Evolutionary conservation across 208 protist species (phyloP).

Genomic region (Trypanosoma avium): DNA sequence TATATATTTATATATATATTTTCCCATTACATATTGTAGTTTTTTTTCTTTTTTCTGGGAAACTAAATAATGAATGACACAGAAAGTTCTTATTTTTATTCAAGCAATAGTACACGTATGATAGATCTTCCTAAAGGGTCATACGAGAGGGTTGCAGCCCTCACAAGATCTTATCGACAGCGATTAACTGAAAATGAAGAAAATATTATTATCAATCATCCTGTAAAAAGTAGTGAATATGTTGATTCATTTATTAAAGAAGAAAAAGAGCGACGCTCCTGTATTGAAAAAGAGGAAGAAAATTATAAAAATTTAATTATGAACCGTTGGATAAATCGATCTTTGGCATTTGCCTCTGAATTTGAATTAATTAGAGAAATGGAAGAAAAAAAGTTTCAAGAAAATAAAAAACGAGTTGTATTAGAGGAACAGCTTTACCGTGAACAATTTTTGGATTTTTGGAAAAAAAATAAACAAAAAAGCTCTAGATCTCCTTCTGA

Average conservation of each 20-base stretch:
- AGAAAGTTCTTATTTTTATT: background rate
- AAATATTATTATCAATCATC: background rate
- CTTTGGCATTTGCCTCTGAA: background rate
- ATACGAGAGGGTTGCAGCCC: constrained; percentile 17
- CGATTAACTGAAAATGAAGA: background rate
- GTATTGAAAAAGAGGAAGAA: constrained; percentile 16
- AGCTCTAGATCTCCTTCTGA: background rate
- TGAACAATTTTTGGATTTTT: constrained; percentile 27
- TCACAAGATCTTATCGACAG: constrained; percentile 13
- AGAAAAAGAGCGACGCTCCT: background rate
- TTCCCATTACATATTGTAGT: too few relatives aligned
- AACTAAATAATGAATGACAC: background rate
- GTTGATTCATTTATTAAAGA: background rate
- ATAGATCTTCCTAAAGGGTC: constrained; percentile 13
- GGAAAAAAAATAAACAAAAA: constrained; percentile 12
- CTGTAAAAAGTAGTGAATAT: background rate
- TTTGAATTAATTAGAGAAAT: background rate
- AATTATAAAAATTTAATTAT: background rate
- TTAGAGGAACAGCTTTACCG: constrained; percentile 26
- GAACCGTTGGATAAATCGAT: constrained; percentile 8
- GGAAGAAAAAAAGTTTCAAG: background rate
- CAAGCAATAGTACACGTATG: background rate
- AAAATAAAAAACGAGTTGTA: background rate
- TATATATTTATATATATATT: too few relatives aligned
- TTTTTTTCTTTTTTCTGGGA: too few relatives aligned